Percentiles rank a stretch among this genome's conserved stretches.
Evolutionary conservation across 225 moss, liverwort and hornwort genomes (phyloP).

Genomic region (Straminergon stramineum): DNA sequence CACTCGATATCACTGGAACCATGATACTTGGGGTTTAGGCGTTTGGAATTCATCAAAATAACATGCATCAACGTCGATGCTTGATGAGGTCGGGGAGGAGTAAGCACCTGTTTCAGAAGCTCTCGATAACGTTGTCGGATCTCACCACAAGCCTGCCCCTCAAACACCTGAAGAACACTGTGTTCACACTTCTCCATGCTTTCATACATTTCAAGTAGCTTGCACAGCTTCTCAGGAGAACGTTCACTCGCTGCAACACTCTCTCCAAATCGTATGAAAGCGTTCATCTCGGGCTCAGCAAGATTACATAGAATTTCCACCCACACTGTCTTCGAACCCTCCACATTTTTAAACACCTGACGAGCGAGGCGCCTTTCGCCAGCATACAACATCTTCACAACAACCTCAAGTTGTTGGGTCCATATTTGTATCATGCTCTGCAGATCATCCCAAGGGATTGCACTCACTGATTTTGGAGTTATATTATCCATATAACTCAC

Average conservation of each 20-base stretch:
- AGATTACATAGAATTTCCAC: constrained; percentile 64
- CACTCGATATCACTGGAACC: neutral
- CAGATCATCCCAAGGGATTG: constrained; percentile 57
- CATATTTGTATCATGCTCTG: constrained; percentile 69
- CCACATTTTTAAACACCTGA: constrained; percentile 64
- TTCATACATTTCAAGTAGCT: constrained; percentile 88
- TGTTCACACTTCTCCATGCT: constrained; percentile 63
- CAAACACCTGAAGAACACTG: constrained; percentile 75
- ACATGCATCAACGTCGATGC: neutral
- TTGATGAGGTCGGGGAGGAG: neutral
- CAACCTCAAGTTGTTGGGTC: constrained; percentile 76
- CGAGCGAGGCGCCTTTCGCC: constrained; percentile 72
- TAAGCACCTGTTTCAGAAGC: constrained; percentile 56
- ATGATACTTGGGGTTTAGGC: neutral
- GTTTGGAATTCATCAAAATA: neutral
- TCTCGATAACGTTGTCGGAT: constrained; percentile 59
- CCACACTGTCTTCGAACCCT: constrained; percentile 56
- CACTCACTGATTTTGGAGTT: constrained; percentile 40
- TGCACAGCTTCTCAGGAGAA: constrained; percentile 76
- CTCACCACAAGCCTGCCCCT: constrained; percentile 69
- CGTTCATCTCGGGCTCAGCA: constrained; percentile 47
- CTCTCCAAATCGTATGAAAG: constrained; percentile 75
- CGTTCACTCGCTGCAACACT: constrained; percentile 59
- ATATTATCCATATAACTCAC: constrained; percentile 41
- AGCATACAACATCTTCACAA: constrained; percentile 66